Evolutionary conservation across 1,284 basidiomycete genomes (phyloP).

Genomic region (Malassezia brasiliensis): DNA sequence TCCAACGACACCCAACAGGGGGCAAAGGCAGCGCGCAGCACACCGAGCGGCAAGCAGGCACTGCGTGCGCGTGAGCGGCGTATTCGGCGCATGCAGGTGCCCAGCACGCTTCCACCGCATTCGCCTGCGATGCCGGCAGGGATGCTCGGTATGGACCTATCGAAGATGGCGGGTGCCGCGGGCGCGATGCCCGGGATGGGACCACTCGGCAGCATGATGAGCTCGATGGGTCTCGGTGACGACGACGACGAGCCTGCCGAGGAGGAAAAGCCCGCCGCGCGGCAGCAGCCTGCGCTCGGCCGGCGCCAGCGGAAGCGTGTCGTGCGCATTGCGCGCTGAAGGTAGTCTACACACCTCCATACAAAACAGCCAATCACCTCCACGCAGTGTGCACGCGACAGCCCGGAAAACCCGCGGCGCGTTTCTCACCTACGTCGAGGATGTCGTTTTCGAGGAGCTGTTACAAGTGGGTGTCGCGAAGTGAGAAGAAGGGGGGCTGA

Average conservation of each 20-base stretch:
- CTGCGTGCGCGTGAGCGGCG: slow-evolving; percentile 21
- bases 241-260: slow-evolving; percentile 35
- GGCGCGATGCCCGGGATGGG: slow-evolving; percentile 22
- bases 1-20: slow-evolving; percentile 7
- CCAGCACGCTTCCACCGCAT: slow-evolving; percentile 33
- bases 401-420: not conserved
- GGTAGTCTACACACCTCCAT: slow-evolving; percentile 15
- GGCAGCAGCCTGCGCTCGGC: slow-evolving; percentile 26
- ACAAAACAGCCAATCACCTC: slow-evolving; percentile 7
- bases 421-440: not conserved
- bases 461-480: slow-evolving; percentile 18
- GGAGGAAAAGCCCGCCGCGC: slow-evolving; percentile 25
- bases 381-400: slow-evolving; percentile 10
- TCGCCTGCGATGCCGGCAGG: slow-evolving; percentile 38
- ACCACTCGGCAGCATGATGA: slow-evolving; percentile 40
- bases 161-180: slow-evolving; percentile 35
- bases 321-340: slow-evolving; percentile 38
- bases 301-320: slow-evolving; percentile 39
- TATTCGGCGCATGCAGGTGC: slow-evolving; percentile 23
- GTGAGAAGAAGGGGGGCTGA: slow-evolving; percentile 4
- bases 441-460: slow-evolving; percentile 18
- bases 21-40: not conserved
- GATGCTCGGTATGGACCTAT: slow-evolving; percentile 39
- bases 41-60: slow-evolving; percentile 19
- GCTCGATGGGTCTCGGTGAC: slow-evolving; percentile 36